Evolutionary conservation across 2,329 filamentous ascomycete species (phyloP), one percentile per base, ranked within the genome.

Genomic region (Neurospora sp.): DNA sequence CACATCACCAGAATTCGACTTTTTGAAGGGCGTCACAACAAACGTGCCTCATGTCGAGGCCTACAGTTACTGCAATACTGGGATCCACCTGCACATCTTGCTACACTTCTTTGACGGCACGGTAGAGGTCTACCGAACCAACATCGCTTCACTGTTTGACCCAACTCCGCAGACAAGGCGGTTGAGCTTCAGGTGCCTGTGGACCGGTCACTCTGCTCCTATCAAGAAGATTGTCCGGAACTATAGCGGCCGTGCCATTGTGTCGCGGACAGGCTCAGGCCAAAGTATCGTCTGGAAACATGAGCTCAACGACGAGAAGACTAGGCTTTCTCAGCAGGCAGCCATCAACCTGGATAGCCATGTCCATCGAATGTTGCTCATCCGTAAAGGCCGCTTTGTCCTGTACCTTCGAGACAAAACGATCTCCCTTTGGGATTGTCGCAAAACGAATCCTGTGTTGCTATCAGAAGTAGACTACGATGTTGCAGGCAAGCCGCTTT

Each of bases 151-250:
- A 68, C 83, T 98, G 15, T 90, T 99, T 73, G 93, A 96, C 75
- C 90, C 92, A 2, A 83, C 85, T 2, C 84, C 87, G 0, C 86
- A 87, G 62, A 83, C 85, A 62, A 82, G 81, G 57, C 88, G 92
- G 1, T 80, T 96, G 17, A 80, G 82, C 23, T 83, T 88, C 15
- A 87, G 86, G 72, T 86, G 88, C 2, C 85, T 89, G 1, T 96
- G 93, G 92, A 92, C 92, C 1, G 94, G 95, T 0, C 94, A 97
- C 81, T 91, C 91, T 17, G 86, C 86, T 17, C 85, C 92, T 0
- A 88, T 97, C 72, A 90, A 91, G 76, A 97, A 96, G 77, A 92
- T 97, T 71, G 90, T 96, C 66, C 90, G 93, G 71, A 96, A 94
- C 76, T 91, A 91, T 62, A 92, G 89, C 75, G 94, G 93, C 8